phyloP scores from a whole-genome alignment of 192 early-diverging fungal species.

The Coemansia asiatica region DNA sequence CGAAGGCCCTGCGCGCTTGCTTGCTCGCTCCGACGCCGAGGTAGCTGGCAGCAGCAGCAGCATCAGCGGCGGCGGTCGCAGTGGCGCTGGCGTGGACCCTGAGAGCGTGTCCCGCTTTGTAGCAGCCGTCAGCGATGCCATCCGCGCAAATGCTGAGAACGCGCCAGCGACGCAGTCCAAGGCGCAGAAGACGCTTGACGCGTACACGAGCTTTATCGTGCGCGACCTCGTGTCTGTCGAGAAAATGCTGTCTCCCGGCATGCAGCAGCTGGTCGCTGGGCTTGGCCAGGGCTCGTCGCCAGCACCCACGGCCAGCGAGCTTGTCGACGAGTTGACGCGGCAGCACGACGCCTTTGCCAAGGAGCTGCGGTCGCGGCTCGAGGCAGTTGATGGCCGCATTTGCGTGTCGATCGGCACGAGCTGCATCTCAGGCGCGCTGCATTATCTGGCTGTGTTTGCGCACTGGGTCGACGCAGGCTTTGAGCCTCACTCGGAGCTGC shows the following conservation, averaged over 20 bases:
- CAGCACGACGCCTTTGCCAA: conserved; percentile 11
- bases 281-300: conserved; percentile 22
- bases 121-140: conserved; percentile 29
- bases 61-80: neutral
- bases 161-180: neutral
- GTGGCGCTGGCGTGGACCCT: conserved; percentile 13
- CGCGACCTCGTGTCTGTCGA: conserved; percentile 45
- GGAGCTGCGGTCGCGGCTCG: conserved; percentile 26
- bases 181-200: conserved; percentile 27
- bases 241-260: conserved; percentile 38
- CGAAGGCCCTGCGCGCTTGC: neutral
- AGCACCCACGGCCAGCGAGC: conserved; percentile 22
- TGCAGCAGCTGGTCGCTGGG: conserved; percentile 42
- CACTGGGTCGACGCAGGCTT: conserved; percentile 42
- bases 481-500: conserved; percentile 38
- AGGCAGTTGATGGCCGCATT: conserved; percentile 20
- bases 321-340: conserved; percentile 33
- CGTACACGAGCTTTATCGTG: conserved; percentile 48
- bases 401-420: conserved; percentile 46
- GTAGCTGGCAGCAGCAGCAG: neutral
- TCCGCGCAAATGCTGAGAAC: conserved; percentile 8
- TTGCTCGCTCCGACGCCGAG: neutral
- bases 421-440: conserved; percentile 14
- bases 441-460: conserved; percentile 38
- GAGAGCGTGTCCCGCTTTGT: conserved; percentile 38